These are phyloP conservation scores for Postia placenta DNA, from an alignment of 768 basidiomycete genomes.

Conservation along the genomic window DNA sequence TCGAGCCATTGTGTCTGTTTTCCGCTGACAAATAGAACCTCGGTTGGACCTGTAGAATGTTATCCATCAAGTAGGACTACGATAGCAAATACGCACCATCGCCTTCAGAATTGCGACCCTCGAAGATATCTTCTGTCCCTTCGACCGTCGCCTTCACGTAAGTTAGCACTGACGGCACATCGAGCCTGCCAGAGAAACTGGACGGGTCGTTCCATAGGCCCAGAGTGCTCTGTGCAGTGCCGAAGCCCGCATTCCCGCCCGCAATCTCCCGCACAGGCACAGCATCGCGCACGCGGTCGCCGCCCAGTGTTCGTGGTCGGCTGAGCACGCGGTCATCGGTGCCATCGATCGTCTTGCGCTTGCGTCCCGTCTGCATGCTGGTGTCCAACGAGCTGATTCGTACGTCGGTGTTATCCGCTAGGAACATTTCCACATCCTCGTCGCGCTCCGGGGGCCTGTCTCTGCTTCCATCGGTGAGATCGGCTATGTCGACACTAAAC, in stretches of 20 bases:
- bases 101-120: slow-evolving; percentile 72
- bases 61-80: background rate
- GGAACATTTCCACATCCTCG: slow-evolving; percentile 32
- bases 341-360: slow-evolving; percentile 38
- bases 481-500: slow-evolving; percentile 12
- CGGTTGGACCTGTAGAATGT: slow-evolving; percentile 44
- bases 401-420: slow-evolving; percentile 53
- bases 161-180: slow-evolving; percentile 39
- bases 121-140: slow-evolving; percentile 61
- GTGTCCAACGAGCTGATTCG: slow-evolving; percentile 34
- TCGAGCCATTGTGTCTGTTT: slow-evolving; percentile 86
- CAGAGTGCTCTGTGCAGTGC: background rate
- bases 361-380: slow-evolving; percentile 31
- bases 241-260: background rate
- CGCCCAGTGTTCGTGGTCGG: slow-evolving; percentile 59
- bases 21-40: slow-evolving; percentile 57
- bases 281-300: slow-evolving; percentile 48
- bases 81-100: slow-evolving; percentile 36
- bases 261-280: slow-evolving; percentile 51
- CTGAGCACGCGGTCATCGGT: slow-evolving; percentile 26
- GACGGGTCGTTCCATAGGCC: slow-evolving; percentile 9
- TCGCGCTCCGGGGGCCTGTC: slow-evolving; percentile 40
- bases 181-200: slow-evolving; percentile 31
- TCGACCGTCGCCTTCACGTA: slow-evolving; percentile 47
- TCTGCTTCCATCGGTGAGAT: background rate